Base-by-base conservation (phyloP, 345 rosid species). In the Litchi chinensis region DNA sequence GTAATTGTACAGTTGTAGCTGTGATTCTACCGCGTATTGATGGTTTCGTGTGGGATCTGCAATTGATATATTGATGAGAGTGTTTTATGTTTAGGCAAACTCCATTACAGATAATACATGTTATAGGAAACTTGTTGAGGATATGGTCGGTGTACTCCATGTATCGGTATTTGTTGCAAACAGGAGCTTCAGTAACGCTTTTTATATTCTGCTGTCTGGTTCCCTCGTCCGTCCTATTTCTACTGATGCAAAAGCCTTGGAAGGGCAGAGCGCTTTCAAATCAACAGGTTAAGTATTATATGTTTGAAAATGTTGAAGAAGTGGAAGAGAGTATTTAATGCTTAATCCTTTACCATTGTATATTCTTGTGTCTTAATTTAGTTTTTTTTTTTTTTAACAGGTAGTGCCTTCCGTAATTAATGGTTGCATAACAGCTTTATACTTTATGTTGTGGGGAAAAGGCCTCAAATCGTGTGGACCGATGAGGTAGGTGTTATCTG, bases 71-170 rank as follows among this genome's bases (percentile, higher is more conserved):
- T 60, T 73, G 16, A 13, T 10, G 15, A 8, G 41, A 50, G 74
- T 52, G 70, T 74, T 71, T 77, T 62, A n/a, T 68, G 50, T 85
- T 82, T 85, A 96, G 99, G 90, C 90, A 91, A 56, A 82, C 90
- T 1, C 97, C 98, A 12, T 84, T 94, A 79, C 98, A 96, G 90
- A 88, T 96, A 81, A 74, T 94, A 32, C 99, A 96, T 76, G 48
- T 93, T 24, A 69, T 87, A 60, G 95, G 98, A 26, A 91, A 90
- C 87, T 91, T 96, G 28, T 82, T 93, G 70, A 90, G 98, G 85
- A 94, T 94, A 87, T 96, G 99, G 99, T 96, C 99, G 40, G 94
- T 96, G 67, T 93, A 96, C 81, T 91, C 98, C 41, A 88, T 90
- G 95, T 91, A 91, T 73, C 88, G 82, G 2, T 96, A 94, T 83